Base-by-base conservation (phyloP, 139 green algal species). In the Picochlorum sp. region DNA sequence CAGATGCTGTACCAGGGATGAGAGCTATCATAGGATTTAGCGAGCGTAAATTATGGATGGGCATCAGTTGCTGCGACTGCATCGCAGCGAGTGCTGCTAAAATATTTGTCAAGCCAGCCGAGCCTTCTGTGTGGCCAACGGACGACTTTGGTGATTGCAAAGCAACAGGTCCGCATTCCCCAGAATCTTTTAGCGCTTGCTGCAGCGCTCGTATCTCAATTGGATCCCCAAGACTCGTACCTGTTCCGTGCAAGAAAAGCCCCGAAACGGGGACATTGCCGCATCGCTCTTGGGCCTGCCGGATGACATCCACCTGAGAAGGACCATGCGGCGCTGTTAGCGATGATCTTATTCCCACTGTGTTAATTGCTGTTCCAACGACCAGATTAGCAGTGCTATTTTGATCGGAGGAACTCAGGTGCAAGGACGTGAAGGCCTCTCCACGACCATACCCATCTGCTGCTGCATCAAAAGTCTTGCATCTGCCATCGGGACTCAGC, bases 271-370 rank as follows among this genome's bases (percentile, higher is more conserved):
- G 30, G 20, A 49, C 58, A 18, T 26, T n/a, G 58, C 58, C 23
- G 21, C 51, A 28, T 13, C 21, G 16, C 15, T 21, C 8, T 41
- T 41, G 34, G 9, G 62, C 44, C 47, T 3, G 56, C 60, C 23
- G 6, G 1, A 6, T 77, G 11, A 7, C 51, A 30, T 72, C 69
- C 23, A 75, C 65, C 61, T 95, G 88, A 13, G 71, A 76, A 0
- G 84, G 87, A 0, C 87, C 87, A 57, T 92, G 79, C 1, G 87
- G 85, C 2, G 89, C 88, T 4, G 89, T 96, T 9, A 96, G 69
- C 28, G 78, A 80, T 56, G 74, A 87, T 37, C 81, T 89, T 32
- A 85, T 80, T 8, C 89, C 89, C 56, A 95, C 89, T 73, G 94
- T 85, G 70, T 95, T 95, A 10, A 96, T 84, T 56, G 56, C 6